Base-by-base conservation (phyloP, 1,284 basidiomycete genomes). In the Sanghuangporus baumii region DNA sequence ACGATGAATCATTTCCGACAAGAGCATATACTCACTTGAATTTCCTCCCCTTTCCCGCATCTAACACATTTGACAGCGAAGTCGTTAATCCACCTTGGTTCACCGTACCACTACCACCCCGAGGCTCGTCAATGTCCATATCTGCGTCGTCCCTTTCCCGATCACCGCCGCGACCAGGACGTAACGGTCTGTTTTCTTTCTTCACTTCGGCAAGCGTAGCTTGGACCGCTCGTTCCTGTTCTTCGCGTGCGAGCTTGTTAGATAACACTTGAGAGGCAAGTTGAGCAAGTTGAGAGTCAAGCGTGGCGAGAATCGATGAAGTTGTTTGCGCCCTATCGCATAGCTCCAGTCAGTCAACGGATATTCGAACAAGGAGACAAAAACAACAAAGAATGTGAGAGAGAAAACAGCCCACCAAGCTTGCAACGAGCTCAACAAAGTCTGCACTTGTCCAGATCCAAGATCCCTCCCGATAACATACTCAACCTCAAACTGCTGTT, bases 401-500 rank as follows among this genome's bases (percentile, higher is more conserved):
- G 31, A 38, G 4, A 54, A 12, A 12, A 31, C 6, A 34, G 75
- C 86, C 67, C 56, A 92, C 93, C 93, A 95, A 64, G 84, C 82
- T 67, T 85, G 78, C 47, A 95, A 76, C 0, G 87, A 83, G 1
- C 74, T 73, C 46, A 91, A 76, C 1, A 94, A 71, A 9, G 74
- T 73, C 56, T 85, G 82, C 14, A 94, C 71, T 67, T 85, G 85
- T 0, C 84, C 85, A 0, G 85, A 84, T 62, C 85, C 81, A 16
- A 98, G 77, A 74, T 98, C 96, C 54, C 96, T 78, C 0, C 96
- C 96, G 76, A 94, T 87, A 0, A 91, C 93, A 70, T 91, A 93
- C 72, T 96, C 92, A 36, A 98, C 86, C 72, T 96, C 90, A 64
- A 98, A 81, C 66, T 93, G 86, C 64, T 86, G 83, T 67, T 89